These are phyloP conservation scores for Podospora sp. DNA, from an alignment of 495 filamentous ascomycete species.

Conservation along the genomic window DNA sequence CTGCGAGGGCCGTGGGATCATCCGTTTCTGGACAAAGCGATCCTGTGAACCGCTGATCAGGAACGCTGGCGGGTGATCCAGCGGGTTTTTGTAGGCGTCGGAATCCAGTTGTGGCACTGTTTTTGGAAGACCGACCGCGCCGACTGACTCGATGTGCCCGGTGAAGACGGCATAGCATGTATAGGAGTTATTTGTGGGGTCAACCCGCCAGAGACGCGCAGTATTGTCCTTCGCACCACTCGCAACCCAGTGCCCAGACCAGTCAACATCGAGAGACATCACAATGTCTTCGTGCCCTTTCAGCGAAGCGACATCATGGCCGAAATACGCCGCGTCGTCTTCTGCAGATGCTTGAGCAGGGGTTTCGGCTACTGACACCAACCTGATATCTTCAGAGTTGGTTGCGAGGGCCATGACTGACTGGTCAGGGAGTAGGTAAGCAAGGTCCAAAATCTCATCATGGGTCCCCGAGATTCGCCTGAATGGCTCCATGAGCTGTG, in stretches of 20 bases:
- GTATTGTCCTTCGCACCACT: constrained; percentile 97
- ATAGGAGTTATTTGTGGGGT: constrained; percentile 73
- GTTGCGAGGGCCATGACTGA: constrained; percentile 88
- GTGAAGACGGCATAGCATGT: constrained; percentile 77
- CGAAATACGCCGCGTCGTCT: constrained; percentile 66
- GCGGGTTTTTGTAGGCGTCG: constrained; percentile 63
- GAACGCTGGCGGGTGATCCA: constrained; percentile 79
- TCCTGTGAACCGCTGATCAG: constrained; percentile 92
- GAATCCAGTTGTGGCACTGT: constrained; percentile 64
- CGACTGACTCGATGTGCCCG: constrained; percentile 92
- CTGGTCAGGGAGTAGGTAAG: constrained; percentile 75
- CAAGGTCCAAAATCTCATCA: constrained; percentile 94
- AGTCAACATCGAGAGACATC: constrained; percentile 91
- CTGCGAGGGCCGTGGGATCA: constrained; percentile 57
- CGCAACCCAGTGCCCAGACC: constrained; percentile 95
- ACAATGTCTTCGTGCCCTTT: constrained; percentile 93
- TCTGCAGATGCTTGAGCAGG: constrained; percentile 32
- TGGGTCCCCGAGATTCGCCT: constrained; percentile 92
- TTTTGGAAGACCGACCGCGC: constrained; percentile 84
- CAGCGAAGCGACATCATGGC: constrained; percentile 80
- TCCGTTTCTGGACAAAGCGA: constrained; percentile 90
- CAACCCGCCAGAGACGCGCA: constrained; percentile 86
- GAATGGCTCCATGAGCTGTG: constrained; percentile 47
- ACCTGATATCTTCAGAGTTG: constrained; percentile 88
- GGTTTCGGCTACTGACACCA: constrained; percentile 63